phyloP scores from a whole-genome alignment of 139 green algal species.

The Pleodorina starrii region DNA sequence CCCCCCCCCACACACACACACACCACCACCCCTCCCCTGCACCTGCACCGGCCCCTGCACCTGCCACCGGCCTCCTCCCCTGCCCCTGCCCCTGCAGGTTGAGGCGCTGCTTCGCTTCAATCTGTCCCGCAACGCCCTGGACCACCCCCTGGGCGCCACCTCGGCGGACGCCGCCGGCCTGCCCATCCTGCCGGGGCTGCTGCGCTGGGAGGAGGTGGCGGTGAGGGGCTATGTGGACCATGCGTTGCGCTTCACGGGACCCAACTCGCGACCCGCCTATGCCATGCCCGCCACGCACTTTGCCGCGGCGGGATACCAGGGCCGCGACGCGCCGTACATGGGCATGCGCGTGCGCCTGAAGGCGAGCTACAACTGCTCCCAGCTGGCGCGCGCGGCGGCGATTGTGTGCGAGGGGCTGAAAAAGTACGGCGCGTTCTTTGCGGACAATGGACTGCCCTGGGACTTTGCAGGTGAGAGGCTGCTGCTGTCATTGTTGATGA shows the following conservation, averaged over 20 bases:
- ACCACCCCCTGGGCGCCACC: conserved; percentile 45
- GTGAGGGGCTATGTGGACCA: conserved; percentile 35
- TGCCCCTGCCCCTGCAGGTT: not conserved
- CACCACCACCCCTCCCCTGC: no score
- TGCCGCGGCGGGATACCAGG: not conserved
- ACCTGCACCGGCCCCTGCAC: no score
- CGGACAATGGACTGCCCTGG: conserved; percentile 59
- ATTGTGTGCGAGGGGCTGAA: conserved; percentile 54
- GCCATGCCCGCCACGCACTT: conserved; percentile 48
- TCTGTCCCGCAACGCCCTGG: not conserved
- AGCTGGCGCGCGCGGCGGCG: not conserved
- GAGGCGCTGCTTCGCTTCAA: conserved; percentile 20
- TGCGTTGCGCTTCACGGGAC: conserved; percentile 61
- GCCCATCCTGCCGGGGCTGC: conserved; percentile 53
- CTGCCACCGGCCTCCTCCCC: no score
- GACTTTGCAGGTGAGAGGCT: conserved; percentile 32
- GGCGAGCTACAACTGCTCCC: conserved; percentile 30
- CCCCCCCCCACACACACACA: no score
- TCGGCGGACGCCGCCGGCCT: conserved; percentile 57
- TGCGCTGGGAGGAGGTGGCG: conserved; percentile 48
- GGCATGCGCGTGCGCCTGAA: conserved; percentile 54
- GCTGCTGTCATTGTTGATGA: no score
- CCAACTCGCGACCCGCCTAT: conserved; percentile 35
- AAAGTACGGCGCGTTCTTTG: conserved; percentile 58
- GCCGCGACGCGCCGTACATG: conserved; percentile 53